Conservation (phyloP, 768 basidiomycete species). For the Rickenella mellea region DNA sequence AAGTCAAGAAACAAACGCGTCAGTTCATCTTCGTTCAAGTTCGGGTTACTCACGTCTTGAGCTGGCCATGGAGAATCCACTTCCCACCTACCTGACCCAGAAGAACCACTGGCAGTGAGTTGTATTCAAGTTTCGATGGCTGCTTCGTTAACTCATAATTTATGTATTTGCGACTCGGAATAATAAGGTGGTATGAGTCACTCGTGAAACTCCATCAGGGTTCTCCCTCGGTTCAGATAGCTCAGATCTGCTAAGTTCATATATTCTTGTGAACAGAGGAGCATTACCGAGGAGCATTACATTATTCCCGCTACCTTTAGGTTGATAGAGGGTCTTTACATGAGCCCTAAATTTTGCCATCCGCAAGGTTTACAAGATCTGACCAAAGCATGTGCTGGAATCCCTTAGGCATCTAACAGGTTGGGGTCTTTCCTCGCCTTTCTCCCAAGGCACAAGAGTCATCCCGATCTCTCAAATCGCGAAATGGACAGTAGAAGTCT, state of each 20-base stretch:
- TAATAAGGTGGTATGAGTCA: too few relatives aligned
- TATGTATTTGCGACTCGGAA: too few relatives aligned
- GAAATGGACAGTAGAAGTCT: slow-evolving; percentile 20
- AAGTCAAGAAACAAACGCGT: not conserved
- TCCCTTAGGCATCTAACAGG: slow-evolving; percentile 16
- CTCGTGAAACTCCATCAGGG: too few relatives aligned
- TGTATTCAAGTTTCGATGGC: not conserved
- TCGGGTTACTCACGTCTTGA: not conserved
- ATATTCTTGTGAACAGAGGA: too few relatives aligned
- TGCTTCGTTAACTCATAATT: too few relatives aligned
- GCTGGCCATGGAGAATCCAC: not conserved
- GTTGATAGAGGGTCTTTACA: slow-evolving; percentile 17
- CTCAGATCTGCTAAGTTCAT: too few relatives aligned
- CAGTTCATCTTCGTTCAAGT: too few relatives aligned
- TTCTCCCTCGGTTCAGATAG: too few relatives aligned
- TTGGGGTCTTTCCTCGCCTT: slow-evolving; percentile 17
- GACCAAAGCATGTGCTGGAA: not conserved
- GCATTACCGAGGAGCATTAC: too few relatives aligned
- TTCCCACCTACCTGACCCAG: not conserved
- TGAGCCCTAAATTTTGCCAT: slow-evolving; percentile 13
- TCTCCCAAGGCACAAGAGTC: slow-evolving; percentile 15
- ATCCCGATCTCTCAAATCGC: slow-evolving; percentile 18
- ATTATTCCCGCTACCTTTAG: not conserved
- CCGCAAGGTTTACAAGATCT: not conserved
- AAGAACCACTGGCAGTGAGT: not conserved